Percentiles rank a stretch among this genome's conserved stretches.
Conservation (phyloP, 2,329 filamentous ascomycete species). For the Aspergillus eucalypticola region DNA sequence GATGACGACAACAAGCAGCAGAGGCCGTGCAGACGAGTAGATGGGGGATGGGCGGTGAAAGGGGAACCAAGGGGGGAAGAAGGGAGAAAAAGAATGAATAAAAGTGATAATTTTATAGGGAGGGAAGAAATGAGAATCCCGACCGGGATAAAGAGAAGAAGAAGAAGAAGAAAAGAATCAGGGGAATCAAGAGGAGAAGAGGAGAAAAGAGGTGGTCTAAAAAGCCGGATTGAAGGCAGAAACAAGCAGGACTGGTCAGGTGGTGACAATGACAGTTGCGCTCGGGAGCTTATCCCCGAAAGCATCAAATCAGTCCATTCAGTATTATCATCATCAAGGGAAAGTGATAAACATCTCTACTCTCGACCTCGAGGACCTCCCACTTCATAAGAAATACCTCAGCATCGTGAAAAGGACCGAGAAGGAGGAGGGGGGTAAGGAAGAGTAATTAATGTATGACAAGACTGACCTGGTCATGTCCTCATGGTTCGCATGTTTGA, state of each 20-base stretch:
- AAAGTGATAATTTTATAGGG: background rate
- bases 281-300: background rate
- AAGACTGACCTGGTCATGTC: background rate
- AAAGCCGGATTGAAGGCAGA: background rate
- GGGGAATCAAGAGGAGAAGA: no score
- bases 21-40: background rate
- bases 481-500: no score
- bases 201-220: background rate
- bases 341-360: no score
- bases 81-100: background rate
- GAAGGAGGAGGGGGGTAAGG: background rate
- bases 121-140: background rate
- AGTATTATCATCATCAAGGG: no score
- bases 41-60: background rate
- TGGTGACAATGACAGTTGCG: background rate
- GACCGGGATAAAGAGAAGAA: background rate
- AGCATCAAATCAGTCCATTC: background rate
- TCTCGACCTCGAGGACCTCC: no score
- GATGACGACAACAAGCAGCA: background rate
- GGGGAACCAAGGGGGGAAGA: background rate
- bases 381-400: constrained; percentile 1
- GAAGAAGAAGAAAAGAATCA: background rate
- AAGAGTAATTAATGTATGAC: background rate
- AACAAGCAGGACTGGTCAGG: background rate
- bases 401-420: background rate